Conservation (phyloP, 148 eudicot genomes). For the Fagopyrum tataricum region DNA sequence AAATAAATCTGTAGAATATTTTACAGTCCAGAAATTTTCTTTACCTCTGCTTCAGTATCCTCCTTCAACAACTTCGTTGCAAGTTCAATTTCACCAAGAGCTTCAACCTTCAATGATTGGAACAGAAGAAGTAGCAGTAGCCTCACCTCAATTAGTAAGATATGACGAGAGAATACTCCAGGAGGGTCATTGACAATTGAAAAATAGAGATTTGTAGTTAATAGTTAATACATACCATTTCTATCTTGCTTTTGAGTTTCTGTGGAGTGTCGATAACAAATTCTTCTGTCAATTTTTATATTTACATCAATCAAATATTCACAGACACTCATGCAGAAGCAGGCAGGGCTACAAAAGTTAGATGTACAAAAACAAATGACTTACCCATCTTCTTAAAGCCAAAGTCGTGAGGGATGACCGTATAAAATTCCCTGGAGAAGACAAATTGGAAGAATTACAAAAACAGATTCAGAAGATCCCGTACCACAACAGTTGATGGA, state of each 20-base stretch:
- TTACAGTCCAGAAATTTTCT: constrained; percentile 2
- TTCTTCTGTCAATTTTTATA: constrained; percentile 57
- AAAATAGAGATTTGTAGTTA: constrained; percentile 3
- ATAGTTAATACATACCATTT: constrained; percentile 81
- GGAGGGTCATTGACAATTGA: background rate
- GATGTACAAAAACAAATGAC: constrained; percentile 24
- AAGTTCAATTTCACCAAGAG: constrained; percentile 88
- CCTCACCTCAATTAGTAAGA: background rate
- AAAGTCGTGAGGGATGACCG: constrained; percentile 92
- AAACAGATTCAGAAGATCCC: background rate
- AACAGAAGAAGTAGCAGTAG: constrained; percentile 10
- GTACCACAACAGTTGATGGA: background rate
- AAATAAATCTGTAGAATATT: background rate
- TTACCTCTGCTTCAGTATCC: constrained; percentile 49
- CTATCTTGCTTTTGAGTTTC: constrained; percentile 72
- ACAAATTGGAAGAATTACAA: constrained; percentile 2
- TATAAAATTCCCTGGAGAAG: constrained; percentile 85
- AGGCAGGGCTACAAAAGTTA: background rate
- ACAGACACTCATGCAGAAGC: background rate
- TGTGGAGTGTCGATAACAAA: constrained; percentile 96
- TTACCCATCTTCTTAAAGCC: constrained; percentile 92
- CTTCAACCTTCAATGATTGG: constrained; percentile 63
- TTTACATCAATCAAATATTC: background rate
- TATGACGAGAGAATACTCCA: background rate
- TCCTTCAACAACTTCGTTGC: constrained; percentile 80